Evolutionary conservation across 441 rosid species (phyloP).

Genomic region (Erodium chrysanthum): DNA sequence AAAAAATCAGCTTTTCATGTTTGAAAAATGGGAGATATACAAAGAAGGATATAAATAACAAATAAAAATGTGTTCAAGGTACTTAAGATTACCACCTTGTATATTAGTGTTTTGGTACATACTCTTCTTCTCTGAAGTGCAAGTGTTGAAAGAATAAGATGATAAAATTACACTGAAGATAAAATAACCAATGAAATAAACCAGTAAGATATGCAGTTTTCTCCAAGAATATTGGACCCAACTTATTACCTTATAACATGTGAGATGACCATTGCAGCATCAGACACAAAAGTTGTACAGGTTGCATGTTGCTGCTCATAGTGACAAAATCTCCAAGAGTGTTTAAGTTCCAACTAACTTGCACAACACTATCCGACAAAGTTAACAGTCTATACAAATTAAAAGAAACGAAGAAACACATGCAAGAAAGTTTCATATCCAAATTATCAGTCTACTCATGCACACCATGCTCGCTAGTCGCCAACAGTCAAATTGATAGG

Average conservation of each 20-base stretch:
- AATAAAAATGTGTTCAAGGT: background rate
- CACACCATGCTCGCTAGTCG: background rate
- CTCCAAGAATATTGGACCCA: background rate
- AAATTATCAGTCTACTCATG: background rate
- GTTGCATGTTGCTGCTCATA: conserved; percentile 97
- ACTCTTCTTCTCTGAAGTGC: conserved; percentile 77
- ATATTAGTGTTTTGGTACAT: conserved; percentile 78
- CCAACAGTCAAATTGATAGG: background rate
- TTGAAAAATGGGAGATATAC: background rate
- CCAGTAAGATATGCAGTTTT: conserved; percentile 1
- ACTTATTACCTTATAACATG: conserved; percentile 72
- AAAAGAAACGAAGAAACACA: background rate
- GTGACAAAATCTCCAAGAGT: conserved; percentile 94
- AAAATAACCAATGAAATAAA: conserved; percentile 3
- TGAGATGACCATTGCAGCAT: conserved; percentile 92
- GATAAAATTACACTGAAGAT: no score
- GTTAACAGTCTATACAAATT: conserved; percentile 28
- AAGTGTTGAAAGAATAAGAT: conserved; percentile 16
- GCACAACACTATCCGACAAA: conserved; percentile 48
- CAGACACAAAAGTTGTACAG: conserved; percentile 95
- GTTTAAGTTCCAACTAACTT: conserved; percentile 86
- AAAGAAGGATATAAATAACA: conserved; percentile 1
- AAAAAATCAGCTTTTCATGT: conserved; percentile 15
- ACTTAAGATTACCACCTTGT: conserved; percentile 43
- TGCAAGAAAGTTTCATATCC: background rate